Evolutionary conservation across 1,139 yeast species (phyloP).

Genomic region (Protomyces gravidus): DNA sequence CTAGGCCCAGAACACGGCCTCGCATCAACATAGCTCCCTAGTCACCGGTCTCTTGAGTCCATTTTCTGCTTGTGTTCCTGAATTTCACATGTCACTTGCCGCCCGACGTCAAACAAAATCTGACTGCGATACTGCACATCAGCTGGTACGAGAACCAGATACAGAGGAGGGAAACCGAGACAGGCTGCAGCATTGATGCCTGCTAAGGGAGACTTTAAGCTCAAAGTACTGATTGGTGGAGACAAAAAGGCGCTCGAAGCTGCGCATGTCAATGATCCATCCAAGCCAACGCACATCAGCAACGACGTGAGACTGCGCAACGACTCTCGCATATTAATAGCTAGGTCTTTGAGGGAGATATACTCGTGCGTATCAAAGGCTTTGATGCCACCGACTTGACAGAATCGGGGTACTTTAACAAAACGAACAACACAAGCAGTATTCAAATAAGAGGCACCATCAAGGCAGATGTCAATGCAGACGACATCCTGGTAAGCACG

Average conservation of each 20-base stretch:
- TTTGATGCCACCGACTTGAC: slow-evolving; percentile 7
- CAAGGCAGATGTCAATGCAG: slow-evolving; percentile 23
- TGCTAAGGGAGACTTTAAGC: no score
- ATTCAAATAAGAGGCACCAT: slow-evolving; percentile 26
- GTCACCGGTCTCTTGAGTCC: no score
- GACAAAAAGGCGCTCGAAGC: neutral
- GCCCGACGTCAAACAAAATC: no score
- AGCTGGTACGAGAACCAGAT: no score
- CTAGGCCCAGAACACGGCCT: no score
- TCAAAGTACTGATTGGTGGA: slow-evolving; percentile 15
- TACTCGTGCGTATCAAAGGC: slow-evolving; percentile 19
- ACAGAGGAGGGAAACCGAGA: no score
- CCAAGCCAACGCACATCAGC: slow-evolving; percentile 20
- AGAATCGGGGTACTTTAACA: slow-evolving; percentile 15
- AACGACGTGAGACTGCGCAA: slow-evolving; percentile 1
- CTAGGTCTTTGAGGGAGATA: slow-evolving; percentile 18
- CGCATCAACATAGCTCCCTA: no score
- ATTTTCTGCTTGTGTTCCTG: no score
- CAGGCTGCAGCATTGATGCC: no score
- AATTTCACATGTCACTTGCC: no score
- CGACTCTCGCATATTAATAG: no score
- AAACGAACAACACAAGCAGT: slow-evolving; percentile 26
- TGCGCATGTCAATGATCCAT: slow-evolving; percentile 17
- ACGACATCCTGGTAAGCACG: slow-evolving; percentile 28
- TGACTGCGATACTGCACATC: no score